These are phyloP conservation scores for Perkinsus marinus DNA, from an alignment of 169 alveolate species.

Conservation along the genomic window DNA sequence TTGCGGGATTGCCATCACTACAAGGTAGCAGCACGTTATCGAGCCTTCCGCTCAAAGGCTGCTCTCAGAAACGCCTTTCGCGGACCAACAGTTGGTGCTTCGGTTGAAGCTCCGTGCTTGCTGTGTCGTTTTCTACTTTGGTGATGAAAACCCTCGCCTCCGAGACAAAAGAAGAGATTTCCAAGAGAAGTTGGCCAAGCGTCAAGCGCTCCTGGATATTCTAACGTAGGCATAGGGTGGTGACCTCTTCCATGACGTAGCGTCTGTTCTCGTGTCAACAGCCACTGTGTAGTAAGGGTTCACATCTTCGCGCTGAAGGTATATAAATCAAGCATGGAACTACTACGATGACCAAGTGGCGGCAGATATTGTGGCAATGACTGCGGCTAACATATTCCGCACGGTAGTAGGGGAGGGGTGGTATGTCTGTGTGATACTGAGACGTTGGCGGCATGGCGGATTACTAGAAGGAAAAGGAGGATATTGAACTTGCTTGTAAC, in stretches of 20 bases:
- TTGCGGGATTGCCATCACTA: neutral
- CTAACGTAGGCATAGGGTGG: constrained; percentile 44
- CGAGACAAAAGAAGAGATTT: too few relatives aligned
- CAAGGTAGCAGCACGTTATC: neutral
- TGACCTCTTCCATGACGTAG: neutral
- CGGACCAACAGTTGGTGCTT: neutral
- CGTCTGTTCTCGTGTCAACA: too few relatives aligned
- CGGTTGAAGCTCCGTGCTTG: constrained; percentile 33
- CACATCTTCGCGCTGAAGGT: constrained; percentile 5
- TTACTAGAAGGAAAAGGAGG: too few relatives aligned
- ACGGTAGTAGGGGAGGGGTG: constrained; percentile 6
- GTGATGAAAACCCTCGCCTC: constrained; percentile 9
- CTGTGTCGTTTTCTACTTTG: constrained; percentile 51
- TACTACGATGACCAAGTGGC: constrained; percentile 44
- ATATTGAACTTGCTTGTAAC: too few relatives aligned
- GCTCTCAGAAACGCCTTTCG: neutral
- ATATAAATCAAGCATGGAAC: constrained; percentile 45
- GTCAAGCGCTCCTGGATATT: constrained; percentile 63
- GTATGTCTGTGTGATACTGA: too few relatives aligned
- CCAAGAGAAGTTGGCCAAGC: constrained; percentile 54
- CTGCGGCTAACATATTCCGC: constrained; percentile 49
- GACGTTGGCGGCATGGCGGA: too few relatives aligned
- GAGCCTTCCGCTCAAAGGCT: neutral
- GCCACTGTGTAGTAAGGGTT: too few relatives aligned
- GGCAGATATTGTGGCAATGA: constrained; percentile 58